A percentile compares a stretch with the other conserved stretches of the same genome.
Conservation (phyloP, 2,329 filamentous ascomycete genomes). For the Alternaria infectoria region DNA sequence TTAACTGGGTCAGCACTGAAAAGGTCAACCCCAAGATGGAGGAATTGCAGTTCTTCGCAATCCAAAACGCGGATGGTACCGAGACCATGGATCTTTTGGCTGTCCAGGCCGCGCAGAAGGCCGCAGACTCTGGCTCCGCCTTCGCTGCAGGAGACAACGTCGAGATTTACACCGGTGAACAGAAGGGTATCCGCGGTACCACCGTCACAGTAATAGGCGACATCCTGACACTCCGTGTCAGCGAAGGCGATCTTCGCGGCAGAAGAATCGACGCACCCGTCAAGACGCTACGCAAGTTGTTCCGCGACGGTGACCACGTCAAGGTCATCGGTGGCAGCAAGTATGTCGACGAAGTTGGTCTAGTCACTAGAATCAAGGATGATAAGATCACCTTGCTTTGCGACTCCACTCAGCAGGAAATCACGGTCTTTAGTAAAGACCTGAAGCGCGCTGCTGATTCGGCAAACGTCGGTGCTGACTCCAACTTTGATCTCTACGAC, state of each 20-base stretch:
- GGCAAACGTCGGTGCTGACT: slow-evolving; percentile 82
- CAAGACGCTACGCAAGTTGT: slow-evolving; percentile 89
- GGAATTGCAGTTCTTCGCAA: slow-evolving; percentile 93
- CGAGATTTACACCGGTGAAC: slow-evolving; percentile 94
- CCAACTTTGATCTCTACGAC: slow-evolving; percentile 90
- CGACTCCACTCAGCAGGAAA: slow-evolving; percentile 89
- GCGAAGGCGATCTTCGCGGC: slow-evolving; percentile 79
- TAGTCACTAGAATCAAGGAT: slow-evolving; percentile 92
- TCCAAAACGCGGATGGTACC: slow-evolving; percentile 86
- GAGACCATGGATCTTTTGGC: slow-evolving; percentile 93
- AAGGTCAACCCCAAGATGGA: slow-evolving; percentile 93
- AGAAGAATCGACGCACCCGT: slow-evolving; percentile 91
- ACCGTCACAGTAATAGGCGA: slow-evolving; percentile 87
- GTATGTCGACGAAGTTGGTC: slow-evolving; percentile 93
- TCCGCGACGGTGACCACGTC: slow-evolving; percentile 93
- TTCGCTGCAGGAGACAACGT: slow-evolving; percentile 96
- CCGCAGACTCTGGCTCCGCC: slow-evolving; percentile 77
- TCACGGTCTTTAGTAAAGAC: slow-evolving; percentile 98
- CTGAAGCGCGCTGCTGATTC: slow-evolving; percentile 91
- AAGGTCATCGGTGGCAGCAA: slow-evolving; percentile 97
- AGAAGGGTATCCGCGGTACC: slow-evolving; percentile 86
- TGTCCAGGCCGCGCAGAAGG: slow-evolving; percentile 86
- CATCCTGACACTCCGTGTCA: slow-evolving; percentile 87
- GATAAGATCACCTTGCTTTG: slow-evolving; percentile 92
- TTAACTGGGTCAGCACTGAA: slow-evolving; percentile 82